Base-by-base conservation (phyloP, 1,284 basidiomycete genomes). In the Cutaneotrichosporon sp. region DNA sequence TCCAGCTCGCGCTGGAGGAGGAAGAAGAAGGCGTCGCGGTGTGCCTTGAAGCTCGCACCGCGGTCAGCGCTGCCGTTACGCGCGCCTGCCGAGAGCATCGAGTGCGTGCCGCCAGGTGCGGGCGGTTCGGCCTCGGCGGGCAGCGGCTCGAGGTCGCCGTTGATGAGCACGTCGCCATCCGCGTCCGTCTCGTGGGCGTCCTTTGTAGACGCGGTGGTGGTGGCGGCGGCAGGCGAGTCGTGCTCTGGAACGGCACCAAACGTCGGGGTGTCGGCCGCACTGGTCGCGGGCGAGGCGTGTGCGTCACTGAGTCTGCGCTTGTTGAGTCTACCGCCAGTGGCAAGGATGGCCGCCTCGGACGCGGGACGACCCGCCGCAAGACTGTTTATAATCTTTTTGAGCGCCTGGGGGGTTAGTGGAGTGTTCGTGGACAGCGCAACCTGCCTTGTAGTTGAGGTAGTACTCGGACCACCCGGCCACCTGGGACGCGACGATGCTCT, bases 1-100 rank as follows among this genome's bases (percentile, higher is more conserved):
- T 98, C 96, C 18, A 98, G 79, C 75, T 99, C 96, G 33, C 96
- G 82, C 74, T 97, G 94, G 1, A 99, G 82, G 70, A 94, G 97
- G 82, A 97, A 98, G 80, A 99, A 98, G 81, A 97, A 99, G 1
- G 92, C 90, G 18, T 94, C 90, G 68, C 94, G 91, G 78, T 97
- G 91, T 15, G 91, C 90, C 66, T 88, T 88, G 67, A 94, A 91
- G 67, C 86, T 77, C 43, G 75, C 74, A 10, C 62, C 66, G 18
- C 62, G 54, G 45, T 70, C 71, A 17, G 62, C 61, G 7, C 48
- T 51, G 15, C 59, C 62, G 13, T 53, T 48, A 21, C 40, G 38
- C 15, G 13, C 22, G 54, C 18, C 44, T 22, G 21, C 55, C 37
- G 20, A 49, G 38, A 53, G 54, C 46, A 66, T 55, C 33, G 49